Percentiles rank a stretch among this genome's conserved stretches.
phyloP scores from a whole-genome alignment of 108 stramenopile genomes.

The Nannochloropsis granulata region DNA sequence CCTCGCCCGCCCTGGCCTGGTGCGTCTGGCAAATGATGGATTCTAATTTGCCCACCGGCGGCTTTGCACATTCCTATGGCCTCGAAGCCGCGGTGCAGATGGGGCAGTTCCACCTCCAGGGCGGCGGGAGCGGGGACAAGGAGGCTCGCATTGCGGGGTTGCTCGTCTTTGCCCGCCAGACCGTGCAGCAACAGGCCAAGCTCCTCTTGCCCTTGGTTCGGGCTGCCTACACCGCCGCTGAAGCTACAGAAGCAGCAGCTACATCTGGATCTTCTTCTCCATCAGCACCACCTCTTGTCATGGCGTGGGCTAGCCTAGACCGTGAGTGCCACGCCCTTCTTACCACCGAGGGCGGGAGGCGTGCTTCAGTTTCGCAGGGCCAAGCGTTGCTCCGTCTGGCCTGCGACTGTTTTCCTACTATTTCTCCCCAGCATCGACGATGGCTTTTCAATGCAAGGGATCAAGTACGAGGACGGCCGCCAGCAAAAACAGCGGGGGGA shows the following conservation, averaged over 20 bases:
- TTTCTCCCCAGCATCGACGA: neutral
- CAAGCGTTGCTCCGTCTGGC: neutral
- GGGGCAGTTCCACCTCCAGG: slow-evolving; percentile 35
- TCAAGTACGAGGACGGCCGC: neutral
- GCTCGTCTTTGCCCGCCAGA: neutral
- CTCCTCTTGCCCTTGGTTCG: neutral
- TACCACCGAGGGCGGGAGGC: neutral
- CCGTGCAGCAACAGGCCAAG: neutral
- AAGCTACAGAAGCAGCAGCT: neutral
- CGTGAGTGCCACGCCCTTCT: neutral
- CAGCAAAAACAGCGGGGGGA: neutral
- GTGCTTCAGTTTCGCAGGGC: neutral
- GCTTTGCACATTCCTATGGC: slow-evolving; percentile 67
- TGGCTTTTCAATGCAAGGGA: neutral
- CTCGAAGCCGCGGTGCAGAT: slow-evolving; percentile 59
- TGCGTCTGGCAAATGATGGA: slow-evolving; percentile 41
- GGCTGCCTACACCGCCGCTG: neutral
- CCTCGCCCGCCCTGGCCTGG: neutral
- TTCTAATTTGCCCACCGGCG: slow-evolving; percentile 56
- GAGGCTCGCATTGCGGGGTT: slow-evolving; percentile 19
- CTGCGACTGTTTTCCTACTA: neutral
- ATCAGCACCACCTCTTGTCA: neutral
- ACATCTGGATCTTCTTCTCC: neutral
- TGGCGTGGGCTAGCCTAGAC: neutral
- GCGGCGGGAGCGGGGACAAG: neutral